Conservation (phyloP, 257 asterid species). For the Rubia yunnanensis region DNA sequence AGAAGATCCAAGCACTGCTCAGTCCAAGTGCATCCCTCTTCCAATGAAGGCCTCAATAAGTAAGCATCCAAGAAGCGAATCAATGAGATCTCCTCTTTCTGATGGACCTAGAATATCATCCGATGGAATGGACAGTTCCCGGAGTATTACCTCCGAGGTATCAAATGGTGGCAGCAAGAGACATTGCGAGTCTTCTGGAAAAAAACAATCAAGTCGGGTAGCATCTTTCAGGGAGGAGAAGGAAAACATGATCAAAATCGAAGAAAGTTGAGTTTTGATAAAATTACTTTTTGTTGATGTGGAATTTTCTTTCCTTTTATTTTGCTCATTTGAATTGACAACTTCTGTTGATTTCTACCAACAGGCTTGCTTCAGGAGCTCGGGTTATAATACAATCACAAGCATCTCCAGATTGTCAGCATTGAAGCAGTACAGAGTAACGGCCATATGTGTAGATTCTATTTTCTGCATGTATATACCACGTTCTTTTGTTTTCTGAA, state of each 20-base stretch:
- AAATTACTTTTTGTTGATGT: neutral
- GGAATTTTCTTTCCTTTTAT: conserved; percentile 1
- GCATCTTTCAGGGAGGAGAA: conserved; percentile 42
- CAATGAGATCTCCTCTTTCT: conserved; percentile 82
- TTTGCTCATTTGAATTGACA: conserved; percentile 31
- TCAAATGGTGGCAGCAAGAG: conserved; percentile 78
- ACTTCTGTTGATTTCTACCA: conserved; percentile 9
- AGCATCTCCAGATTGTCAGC: conserved; percentile 27
- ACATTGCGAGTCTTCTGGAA: conserved; percentile 45
- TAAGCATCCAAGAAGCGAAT: conserved; percentile 78
- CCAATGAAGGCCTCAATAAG: conserved; percentile 64
- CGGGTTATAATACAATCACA: conserved; percentile 78
- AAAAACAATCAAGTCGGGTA: conserved; percentile 23
- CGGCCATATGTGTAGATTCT: conserved; percentile 4
- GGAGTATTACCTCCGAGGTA: conserved; percentile 37
- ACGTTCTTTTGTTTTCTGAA: conserved; percentile 5
- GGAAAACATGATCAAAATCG: conserved; percentile 64
- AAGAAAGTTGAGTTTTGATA: conserved; percentile 72
- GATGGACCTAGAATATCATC: conserved; percentile 93
- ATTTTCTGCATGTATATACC: conserved; percentile 6
- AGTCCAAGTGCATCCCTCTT: conserved; percentile 71
- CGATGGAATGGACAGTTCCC: conserved; percentile 50
- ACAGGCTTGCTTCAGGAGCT: conserved; percentile 99
- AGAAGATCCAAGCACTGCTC: conserved; percentile 40
- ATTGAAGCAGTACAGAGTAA: conserved; percentile 1